Evolutionary conservation across 2,329 filamentous ascomycete genomes (phyloP).

Genomic region (Ophiostoma angusticollis): DNA sequence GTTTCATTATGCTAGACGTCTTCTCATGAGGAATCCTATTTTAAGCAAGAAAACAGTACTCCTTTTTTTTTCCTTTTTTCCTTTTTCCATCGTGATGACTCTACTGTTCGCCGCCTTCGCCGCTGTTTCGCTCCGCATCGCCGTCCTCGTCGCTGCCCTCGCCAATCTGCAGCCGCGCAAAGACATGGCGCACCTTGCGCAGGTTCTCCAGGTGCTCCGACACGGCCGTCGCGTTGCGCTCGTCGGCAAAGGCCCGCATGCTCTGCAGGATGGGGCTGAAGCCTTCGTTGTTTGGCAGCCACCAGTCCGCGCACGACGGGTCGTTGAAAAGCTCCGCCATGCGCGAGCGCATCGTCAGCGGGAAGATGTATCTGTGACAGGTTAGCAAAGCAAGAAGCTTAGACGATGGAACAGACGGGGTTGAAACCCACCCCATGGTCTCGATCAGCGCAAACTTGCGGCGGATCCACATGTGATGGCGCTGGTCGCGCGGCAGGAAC

Average conservation of each 20-base stretch:
- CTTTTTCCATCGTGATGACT: background rate
- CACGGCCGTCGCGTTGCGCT: conserved; percentile 52
- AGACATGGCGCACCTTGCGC: conserved; percentile 62
- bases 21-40: too few relatives aligned
- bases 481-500: conserved; percentile 64
- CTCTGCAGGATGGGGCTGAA: conserved; percentile 61
- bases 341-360: conserved; percentile 56
- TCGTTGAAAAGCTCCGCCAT: conserved; percentile 67
- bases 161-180: conserved; percentile 45
- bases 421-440: conserved; percentile 16
- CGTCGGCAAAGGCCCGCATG: conserved; percentile 69
- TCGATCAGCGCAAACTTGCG: conserved; percentile 70
- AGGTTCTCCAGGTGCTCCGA: conserved; percentile 50
- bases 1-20: too few relatives aligned
- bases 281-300: conserved; percentile 73
- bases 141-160: background rate
- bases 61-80: background rate
- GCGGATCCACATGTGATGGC: conserved; percentile 66
- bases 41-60: background rate
- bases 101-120: background rate
- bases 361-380: conserved; percentile 63
- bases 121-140: background rate
- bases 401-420: background rate
- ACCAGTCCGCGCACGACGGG: conserved; percentile 65
- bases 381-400: background rate